Percentiles rank a stretch among this genome's conserved stretches.
These are phyloP conservation scores for Russula brevipes DNA, from an alignment of 768 basidiomycete genomes.

Conservation along the genomic window DNA sequence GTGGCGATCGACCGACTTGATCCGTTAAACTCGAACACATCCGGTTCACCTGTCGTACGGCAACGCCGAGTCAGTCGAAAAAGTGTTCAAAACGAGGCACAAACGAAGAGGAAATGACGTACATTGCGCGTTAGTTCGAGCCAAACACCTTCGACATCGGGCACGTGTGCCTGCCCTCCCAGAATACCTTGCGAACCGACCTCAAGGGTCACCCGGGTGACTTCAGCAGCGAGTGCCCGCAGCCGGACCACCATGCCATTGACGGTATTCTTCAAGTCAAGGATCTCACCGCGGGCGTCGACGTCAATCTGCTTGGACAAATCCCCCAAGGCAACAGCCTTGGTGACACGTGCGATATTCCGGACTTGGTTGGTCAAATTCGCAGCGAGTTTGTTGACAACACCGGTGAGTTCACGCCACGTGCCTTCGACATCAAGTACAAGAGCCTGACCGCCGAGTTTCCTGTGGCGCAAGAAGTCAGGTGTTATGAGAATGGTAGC, in stretches of 20 bases:
- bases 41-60: constrained; percentile 50
- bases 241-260: constrained; percentile 44
- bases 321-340: constrained; percentile 81
- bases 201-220: constrained; percentile 75
- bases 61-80: neutral
- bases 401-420: constrained; percentile 73
- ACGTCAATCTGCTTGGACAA: constrained; percentile 84
- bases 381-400: constrained; percentile 71
- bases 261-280: constrained; percentile 62
- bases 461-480: constrained; percentile 33
- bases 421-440: constrained; percentile 86
- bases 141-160: constrained; percentile 84
- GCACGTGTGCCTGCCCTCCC: constrained; percentile 79
- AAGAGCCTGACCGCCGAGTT: constrained; percentile 78
- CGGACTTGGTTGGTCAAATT: constrained; percentile 58
- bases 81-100: constrained; percentile 1
- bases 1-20: constrained; percentile 70
- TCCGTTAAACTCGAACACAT: constrained; percentile 76
- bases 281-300: constrained; percentile 80
- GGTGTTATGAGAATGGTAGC: constrained; percentile 16
- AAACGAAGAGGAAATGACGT: constrained; percentile 26
- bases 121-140: constrained; percentile 71
- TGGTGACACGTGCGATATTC: constrained; percentile 52
- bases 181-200: constrained; percentile 83
- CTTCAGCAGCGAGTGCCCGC: constrained; percentile 68